Conservation (phyloP, 2,329 filamentous ascomycete genomes). For the Claviceps pazoutovae region DNA sequence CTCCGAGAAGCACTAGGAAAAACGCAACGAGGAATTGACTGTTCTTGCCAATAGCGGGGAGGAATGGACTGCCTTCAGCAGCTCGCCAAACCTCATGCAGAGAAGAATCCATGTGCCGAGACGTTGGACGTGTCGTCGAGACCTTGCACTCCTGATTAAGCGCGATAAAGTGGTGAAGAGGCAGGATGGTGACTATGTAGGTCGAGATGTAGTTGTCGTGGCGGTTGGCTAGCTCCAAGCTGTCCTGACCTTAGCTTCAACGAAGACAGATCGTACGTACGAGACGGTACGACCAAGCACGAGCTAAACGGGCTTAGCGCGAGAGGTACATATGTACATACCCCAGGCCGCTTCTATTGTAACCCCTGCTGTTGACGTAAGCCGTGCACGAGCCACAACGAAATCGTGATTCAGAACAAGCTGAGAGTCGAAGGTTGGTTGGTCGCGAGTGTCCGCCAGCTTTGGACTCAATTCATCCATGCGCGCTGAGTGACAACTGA, state of each 20-base stretch:
- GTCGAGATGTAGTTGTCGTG: not conserved
- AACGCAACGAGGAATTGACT: conserved; percentile 75
- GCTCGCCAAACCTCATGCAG: conserved; percentile 87
- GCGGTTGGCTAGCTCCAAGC: conserved; percentile 2
- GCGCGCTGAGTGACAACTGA: not conserved
- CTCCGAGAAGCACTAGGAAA: conserved; percentile 54
- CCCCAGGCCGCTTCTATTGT: no score
- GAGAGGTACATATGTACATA: not conserved
- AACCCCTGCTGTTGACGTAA: conserved; percentile 14
- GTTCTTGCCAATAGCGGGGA: conserved; percentile 65
- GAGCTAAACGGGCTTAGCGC: conserved; percentile 19
- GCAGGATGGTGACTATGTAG: not conserved
- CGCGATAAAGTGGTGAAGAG: not conserved
- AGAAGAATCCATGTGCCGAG: conserved; percentile 57
- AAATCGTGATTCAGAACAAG: no score
- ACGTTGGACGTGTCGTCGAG: not conserved
- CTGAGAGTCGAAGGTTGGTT: not conserved
- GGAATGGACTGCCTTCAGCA: conserved; percentile 74
- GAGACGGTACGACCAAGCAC: conserved; percentile 14
- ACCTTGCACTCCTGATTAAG: not conserved
- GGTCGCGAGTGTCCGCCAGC: not conserved
- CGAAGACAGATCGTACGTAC: conserved; percentile 11
- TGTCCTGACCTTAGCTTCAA: conserved; percentile 8
- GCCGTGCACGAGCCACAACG: conserved; percentile 13
- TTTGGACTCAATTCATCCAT: not conserved